Conservation (phyloP, 1,284 basidiomycete genomes). For the Irpex lacteus region DNA sequence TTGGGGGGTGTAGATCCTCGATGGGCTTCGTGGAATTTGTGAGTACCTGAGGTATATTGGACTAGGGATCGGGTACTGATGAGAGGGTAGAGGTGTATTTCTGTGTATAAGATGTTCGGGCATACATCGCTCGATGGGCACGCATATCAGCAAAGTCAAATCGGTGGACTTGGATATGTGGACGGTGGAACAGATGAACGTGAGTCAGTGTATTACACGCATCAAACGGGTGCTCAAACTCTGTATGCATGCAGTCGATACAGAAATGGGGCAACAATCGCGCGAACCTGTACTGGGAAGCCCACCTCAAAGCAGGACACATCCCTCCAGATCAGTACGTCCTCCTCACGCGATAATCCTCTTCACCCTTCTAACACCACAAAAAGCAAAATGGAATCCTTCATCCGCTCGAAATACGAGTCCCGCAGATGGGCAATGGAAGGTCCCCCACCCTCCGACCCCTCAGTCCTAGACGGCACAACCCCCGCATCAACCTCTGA, state of each 20-base stretch:
- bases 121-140: constrained; percentile 97
- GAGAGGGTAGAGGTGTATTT: constrained; percentile 72
- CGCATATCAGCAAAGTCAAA: constrained; percentile 96
- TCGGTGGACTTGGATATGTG: constrained; percentile 97
- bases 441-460: constrained; percentile 81
- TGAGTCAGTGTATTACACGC: constrained; percentile 36
- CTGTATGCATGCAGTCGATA: constrained; percentile 55
- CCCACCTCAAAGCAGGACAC: constrained; percentile 91
- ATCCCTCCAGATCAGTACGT: constrained; percentile 91
- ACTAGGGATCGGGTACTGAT: constrained; percentile 10
- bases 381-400: constrained; percentile 93
- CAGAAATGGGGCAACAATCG: constrained; percentile 93
- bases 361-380: neutral
- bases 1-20: constrained; percentile 69
- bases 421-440: constrained; percentile 90
- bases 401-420: constrained; percentile 98
- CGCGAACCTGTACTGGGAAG: constrained; percentile 97
- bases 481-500: constrained; percentile 20
- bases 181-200: constrained; percentile 98
- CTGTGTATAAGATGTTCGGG: constrained; percentile 98
- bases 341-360: neutral
- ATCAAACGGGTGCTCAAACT: neutral
- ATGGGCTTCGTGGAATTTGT: constrained; percentile 99
- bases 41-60: constrained; percentile 23
- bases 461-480: constrained; percentile 70